A percentile compares a stretch with the other conserved stretches of the same genome.
Evolutionary conservation across 169 alveolate species (phyloP).

Genomic region (Plasmodium reichenowi): DNA sequence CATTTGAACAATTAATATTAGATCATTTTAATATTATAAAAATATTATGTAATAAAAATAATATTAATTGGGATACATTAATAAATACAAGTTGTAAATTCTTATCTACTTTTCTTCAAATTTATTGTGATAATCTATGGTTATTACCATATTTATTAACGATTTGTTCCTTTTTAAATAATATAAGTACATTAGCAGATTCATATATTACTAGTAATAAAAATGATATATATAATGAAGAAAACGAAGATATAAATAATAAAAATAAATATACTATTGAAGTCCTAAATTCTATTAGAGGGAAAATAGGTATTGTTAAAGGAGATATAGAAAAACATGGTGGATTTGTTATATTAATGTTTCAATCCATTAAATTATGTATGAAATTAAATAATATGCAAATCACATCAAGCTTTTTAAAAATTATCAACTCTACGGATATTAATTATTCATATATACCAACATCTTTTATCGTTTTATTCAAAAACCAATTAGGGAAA

Average conservation of each 20-base stretch:
- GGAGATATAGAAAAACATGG: constrained; percentile 77
- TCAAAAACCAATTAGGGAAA: constrained; percentile 78
- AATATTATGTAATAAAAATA: constrained; percentile 30
- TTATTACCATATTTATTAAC: constrained; percentile 33
- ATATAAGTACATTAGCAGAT: constrained; percentile 46
- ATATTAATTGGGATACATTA: constrained; percentile 35
- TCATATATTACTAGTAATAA: constrained; percentile 21
- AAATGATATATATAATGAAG: constrained; percentile 54
- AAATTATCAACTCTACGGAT: constrained; percentile 78
- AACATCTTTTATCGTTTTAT: constrained; percentile 76
- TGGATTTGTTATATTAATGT: constrained; percentile 79
- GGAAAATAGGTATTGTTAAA: constrained; percentile 78
- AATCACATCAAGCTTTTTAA: constrained; percentile 80
- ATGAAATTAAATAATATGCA: constrained; percentile 83
- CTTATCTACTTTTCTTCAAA: constrained; percentile 20
- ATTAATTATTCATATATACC: constrained; percentile 75
- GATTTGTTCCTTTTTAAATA: constrained; percentile 36
- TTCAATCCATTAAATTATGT: constrained; percentile 79
- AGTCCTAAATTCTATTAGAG: constrained; percentile 80
- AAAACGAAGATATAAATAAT: constrained; percentile 42
- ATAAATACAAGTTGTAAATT: constrained; percentile 47
- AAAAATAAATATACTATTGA: constrained; percentile 71
- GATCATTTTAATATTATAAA: constrained; percentile 54
- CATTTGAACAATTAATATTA: constrained; percentile 42
- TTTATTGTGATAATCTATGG: constrained; percentile 48